Evolutionary conservation across 805 yeast genomes (phyloP).

Genomic region (Lipomyces oligophaga): DNA sequence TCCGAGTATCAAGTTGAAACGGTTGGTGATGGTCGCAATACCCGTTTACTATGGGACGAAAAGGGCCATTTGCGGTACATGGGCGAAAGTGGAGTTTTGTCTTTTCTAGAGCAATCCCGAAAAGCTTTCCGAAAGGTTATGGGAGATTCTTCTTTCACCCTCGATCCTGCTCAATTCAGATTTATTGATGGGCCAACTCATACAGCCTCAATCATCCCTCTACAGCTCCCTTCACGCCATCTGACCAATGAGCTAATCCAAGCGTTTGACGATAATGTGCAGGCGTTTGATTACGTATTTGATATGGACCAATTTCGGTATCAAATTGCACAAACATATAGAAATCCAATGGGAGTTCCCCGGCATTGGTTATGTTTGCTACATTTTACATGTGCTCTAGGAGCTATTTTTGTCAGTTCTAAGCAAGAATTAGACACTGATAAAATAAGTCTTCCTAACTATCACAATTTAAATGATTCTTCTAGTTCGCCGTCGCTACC

Average conservation of each 20-base stretch:
- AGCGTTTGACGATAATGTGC: conserved; percentile 42
- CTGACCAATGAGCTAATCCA: conserved; percentile 37
- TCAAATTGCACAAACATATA: conserved; percentile 37
- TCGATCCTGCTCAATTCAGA: conserved; percentile 40
- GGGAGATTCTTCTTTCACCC: conserved; percentile 40
- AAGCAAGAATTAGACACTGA: conserved; percentile 34
- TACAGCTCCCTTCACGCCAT: conserved; percentile 36
- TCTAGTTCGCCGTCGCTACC: conserved; percentile 3
- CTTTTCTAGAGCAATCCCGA: conserved; percentile 43
- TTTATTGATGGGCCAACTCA: conserved; percentile 41
- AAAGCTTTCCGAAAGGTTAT: conserved; percentile 38
- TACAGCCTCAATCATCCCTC: conserved; percentile 29
- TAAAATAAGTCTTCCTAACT: conserved; percentile 28
- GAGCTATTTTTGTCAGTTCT: conserved; percentile 41
- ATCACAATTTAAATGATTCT: conserved; percentile 1
- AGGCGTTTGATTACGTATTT: conserved; percentile 42
- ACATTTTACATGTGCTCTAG: conserved; percentile 43
- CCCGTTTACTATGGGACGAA: conserved; percentile 40
- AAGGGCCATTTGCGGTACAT: conserved; percentile 42
- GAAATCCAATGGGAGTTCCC: conserved; percentile 35
- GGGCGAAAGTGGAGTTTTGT: conserved; percentile 45
- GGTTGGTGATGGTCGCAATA: conserved; percentile 25
- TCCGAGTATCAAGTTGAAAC: conserved; percentile 27
- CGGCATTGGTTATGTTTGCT: conserved; percentile 38
- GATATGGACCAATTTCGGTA: conserved; percentile 39